Evolutionary conservation across 1,284 basidiomycete species (phyloP), one percentile per base, ranked within the genome.

Genomic region (Flammula alnicola): DNA sequence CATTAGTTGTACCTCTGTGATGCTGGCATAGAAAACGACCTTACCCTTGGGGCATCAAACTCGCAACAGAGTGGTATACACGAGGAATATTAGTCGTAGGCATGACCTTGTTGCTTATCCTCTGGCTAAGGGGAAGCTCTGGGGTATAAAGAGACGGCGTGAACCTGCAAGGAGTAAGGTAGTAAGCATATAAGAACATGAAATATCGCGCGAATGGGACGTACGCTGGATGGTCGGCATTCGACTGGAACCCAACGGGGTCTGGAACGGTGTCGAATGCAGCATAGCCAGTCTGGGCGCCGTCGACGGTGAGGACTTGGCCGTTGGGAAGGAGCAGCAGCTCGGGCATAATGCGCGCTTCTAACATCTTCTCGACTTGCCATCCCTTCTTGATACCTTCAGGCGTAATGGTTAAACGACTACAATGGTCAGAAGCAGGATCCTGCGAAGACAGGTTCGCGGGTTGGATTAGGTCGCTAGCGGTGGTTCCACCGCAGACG

Each of bases 271-370:
- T 74, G n/a, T 63, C 68, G 55, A 78, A 72, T 3, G 79, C 79
- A 7, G 78, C 78, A 56, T 74, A 73, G 11, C 79, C 79, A 1
- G 68, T 69, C 19, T 60, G 46, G 1, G 64, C 77, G 22, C 76
- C 80, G 58, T 80, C 80, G 37, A 72, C 66, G 51, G 81, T 74
- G 29, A 81, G 59, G 7, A 80, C 60, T 56, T 77, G 69, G 2
- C 80, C 81, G 54, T 78, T 78, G 1, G 82, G 81, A 17, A 81
- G 63, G 23, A 81, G 69, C 16, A 84, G 56, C 38, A 76, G 66
- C 58, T 77, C 75, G 3, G 72, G 72, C 78, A 82, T 80, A 20
- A 74, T 70, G n/a, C 77, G 60, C 17, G 65, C 53, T 22, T 65
- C 62, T 0, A 71, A 63, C 70, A 76, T 70, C 10, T 60, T 49